A percentile compares a stretch with the other conserved stretches of the same genome.
These are phyloP conservation scores for Aspergillus brasiliensis DNA, from an alignment of 2,329 filamentous ascomycete genomes.

Conservation along the genomic window DNA sequence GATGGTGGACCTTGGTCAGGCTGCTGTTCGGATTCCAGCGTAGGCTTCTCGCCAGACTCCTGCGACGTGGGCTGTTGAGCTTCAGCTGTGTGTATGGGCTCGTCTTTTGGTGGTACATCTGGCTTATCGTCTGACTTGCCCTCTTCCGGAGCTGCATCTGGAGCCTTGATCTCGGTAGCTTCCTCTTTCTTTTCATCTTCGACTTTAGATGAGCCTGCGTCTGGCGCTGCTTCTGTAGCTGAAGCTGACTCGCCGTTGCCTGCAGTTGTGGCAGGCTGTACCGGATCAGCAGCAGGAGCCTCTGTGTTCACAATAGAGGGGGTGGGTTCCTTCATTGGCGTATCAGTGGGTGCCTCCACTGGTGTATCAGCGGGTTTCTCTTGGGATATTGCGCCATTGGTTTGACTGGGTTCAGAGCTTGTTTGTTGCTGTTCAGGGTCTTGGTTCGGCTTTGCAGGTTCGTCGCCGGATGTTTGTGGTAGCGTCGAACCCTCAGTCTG, in stretches of 20 bases:
- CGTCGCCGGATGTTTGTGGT: conserved; percentile 12
- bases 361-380: conserved; percentile 2
- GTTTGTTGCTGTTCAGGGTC: conserved; percentile 8
- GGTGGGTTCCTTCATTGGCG: background rate
- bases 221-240: background rate
- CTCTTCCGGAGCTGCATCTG: background rate
- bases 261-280: conserved; percentile 6
- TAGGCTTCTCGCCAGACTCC: background rate
- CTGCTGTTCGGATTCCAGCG: conserved; percentile 11
- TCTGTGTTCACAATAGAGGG: background rate
- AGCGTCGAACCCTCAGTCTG: conserved; percentile 8
- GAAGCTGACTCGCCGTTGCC: background rate
- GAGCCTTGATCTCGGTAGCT: background rate
- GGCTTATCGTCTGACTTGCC: background rate
- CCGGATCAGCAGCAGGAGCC: background rate
- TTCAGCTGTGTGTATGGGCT: conserved; percentile 3
- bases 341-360: background rate
- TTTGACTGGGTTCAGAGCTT: background rate
- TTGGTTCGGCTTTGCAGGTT: conserved; percentile 13
- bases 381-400: conserved; percentile 2
- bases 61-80: background rate
- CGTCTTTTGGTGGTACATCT: conserved; percentile 6
- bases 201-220: conserved; percentile 1
- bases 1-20: conserved; percentile 2
- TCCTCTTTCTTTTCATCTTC: background rate